Percentiles rank a stretch among this genome's conserved stretches.
phyloP scores from a whole-genome alignment of 306 rosid species.

The Alnus rubra region DNA sequence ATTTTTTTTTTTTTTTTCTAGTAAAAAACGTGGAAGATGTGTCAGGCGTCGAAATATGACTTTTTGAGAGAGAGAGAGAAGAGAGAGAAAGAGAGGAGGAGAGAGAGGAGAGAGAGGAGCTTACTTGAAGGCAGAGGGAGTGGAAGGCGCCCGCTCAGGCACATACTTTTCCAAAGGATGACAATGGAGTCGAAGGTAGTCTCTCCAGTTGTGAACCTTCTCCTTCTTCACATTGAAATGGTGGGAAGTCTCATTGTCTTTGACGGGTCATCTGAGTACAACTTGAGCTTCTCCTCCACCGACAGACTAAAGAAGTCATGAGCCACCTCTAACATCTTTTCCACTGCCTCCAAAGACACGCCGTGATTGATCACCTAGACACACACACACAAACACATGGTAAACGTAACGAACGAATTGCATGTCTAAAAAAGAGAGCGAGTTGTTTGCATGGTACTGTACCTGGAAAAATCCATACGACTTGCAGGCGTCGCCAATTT shows the following conservation, averaged over 20 bases:
- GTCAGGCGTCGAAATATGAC: no score
- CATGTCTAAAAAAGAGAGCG: no score
- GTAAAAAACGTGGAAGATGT: no score
- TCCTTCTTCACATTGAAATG: constrained; percentile 73
- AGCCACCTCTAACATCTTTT: constrained; percentile 53
- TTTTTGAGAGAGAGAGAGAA: no score
- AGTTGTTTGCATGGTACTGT: no score
- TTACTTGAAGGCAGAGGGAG: constrained; percentile 79
- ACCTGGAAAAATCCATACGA: constrained; percentile 86
- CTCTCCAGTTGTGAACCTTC: constrained; percentile 87
- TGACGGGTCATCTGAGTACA: constrained; percentile 84
- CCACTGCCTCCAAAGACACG: constrained; percentile 50
- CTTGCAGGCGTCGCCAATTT: constrained; percentile 70
- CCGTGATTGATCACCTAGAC: constrained; percentile 90
- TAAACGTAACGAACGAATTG: no score
- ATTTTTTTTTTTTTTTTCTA: no score
- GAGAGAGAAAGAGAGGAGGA: no score
- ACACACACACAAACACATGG: no score
- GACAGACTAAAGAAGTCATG: constrained; percentile 64
- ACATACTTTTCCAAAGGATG: constrained; percentile 65
- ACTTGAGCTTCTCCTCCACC: constrained; percentile 77
- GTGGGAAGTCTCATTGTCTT: constrained; percentile 79
- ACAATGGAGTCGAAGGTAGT: constrained; percentile 89
- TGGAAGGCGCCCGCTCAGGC: constrained; percentile 84
- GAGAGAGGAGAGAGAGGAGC: not conserved